A percentile compares a stretch with the other conserved stretches of the same genome.
Conservation (phyloP, 2,329 filamentous ascomycete genomes). For the Teratosphaeria viscida region DNA sequence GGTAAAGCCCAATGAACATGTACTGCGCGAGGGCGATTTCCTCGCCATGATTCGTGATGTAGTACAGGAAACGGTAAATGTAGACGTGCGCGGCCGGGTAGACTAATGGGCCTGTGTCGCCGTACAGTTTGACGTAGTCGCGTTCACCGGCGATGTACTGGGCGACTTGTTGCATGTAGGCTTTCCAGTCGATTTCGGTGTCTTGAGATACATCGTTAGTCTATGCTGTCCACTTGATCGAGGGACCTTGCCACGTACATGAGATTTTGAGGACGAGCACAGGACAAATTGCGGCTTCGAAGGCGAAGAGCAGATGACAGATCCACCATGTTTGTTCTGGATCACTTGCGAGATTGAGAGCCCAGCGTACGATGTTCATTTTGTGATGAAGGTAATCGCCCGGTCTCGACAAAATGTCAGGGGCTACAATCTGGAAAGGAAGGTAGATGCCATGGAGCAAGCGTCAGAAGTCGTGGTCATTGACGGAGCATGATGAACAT, state of each 20-base stretch:
- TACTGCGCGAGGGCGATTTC: conserved; percentile 74
- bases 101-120: conserved; percentile 83
- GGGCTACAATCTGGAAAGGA: not conserved
- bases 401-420: not conserved
- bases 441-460: not conserved
- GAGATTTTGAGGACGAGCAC: conserved; percentile 71
- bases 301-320: conserved; percentile 53
- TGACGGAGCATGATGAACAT: not conserved
- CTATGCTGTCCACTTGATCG: not conserved
- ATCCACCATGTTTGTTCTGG: conserved; percentile 52
- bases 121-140: conserved; percentile 76
- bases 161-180: conserved; percentile 89
- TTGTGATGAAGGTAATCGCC: not conserved
- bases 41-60: conserved; percentile 62
- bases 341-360: conserved; percentile 38
- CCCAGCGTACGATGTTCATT: conserved; percentile 28
- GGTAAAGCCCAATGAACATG: conserved; percentile 70
- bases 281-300: conserved; percentile 61
- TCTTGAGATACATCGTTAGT: conserved; percentile 41
- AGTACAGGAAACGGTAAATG: conserved; percentile 71
- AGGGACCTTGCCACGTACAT: conserved; percentile 47
- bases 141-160: conserved; percentile 75
- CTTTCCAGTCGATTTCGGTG: conserved; percentile 95
- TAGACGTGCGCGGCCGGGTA: conserved; percentile 93
- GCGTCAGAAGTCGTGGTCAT: not conserved